phyloP scores from a whole-genome alignment of 306 rosid genomes.

The Trifolium dubium region DNA sequence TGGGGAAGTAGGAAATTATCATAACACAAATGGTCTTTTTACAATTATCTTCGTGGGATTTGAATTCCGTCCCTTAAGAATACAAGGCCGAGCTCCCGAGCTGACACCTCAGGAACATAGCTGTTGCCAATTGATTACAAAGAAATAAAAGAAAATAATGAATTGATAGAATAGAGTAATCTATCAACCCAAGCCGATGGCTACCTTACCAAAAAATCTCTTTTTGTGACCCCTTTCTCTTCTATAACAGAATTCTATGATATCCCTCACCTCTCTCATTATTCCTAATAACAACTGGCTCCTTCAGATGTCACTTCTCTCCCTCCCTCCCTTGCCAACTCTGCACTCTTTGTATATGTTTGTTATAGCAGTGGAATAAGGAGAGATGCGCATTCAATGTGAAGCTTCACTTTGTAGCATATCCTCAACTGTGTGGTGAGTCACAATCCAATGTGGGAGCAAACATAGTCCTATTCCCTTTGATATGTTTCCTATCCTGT shows the following conservation, averaged over 20 bases:
- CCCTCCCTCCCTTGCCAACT: neutral
- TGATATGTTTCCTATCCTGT: neutral
- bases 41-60: neutral
- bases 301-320: neutral
- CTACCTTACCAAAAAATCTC: neutral
- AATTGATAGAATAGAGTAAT: neutral
- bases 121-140: neutral
- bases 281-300: neutral
- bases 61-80: neutral
- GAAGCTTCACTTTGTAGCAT: no score
- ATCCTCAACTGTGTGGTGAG: no score
- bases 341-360: neutral
- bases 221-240: neutral
- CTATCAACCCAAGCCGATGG: neutral
- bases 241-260: neutral
- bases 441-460: no score
- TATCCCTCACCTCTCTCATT: neutral
- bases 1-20: neutral
- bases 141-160: neutral
- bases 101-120: neutral
- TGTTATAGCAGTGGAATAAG: no score
- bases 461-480: neutral
- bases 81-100: neutral
- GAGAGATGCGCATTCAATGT: no score
- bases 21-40: neutral